These are phyloP conservation scores for Ogataea populi-albae DNA, from an alignment of 805 yeast genomes.

Conservation along the genomic window DNA sequence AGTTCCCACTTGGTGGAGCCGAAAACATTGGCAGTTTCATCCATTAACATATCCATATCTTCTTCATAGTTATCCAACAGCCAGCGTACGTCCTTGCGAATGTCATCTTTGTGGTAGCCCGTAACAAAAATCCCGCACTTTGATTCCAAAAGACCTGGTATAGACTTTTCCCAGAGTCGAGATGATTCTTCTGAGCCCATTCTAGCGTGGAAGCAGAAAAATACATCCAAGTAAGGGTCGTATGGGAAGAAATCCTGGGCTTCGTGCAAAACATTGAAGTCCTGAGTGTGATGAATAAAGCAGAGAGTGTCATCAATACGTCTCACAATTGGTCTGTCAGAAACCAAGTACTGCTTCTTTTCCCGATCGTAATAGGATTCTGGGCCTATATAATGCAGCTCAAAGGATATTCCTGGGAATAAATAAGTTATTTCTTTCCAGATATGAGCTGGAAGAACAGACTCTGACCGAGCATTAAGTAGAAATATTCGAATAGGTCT, in stretches of 20 bases:
- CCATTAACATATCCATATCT: conserved; percentile 79
- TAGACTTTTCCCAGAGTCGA: conserved; percentile 78
- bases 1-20: conserved; percentile 93
- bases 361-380: conserved; percentile 79
- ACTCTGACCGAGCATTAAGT: conserved; percentile 89
- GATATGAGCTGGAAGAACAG: conserved; percentile 88
- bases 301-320: conserved; percentile 72
- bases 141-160: conserved; percentile 85
- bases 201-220: conserved; percentile 95
- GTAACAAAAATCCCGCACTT: conserved; percentile 91
- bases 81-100: conserved; percentile 68
- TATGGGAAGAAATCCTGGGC: conserved; percentile 95
- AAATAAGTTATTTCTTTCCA: conserved; percentile 91
- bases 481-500: conserved; percentile 88
- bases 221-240: conserved; percentile 92
- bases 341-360: conserved; percentile 55
- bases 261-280: conserved; percentile 87
- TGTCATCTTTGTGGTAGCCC: conserved; percentile 79
- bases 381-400: conserved; percentile 91
- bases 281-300: conserved; percentile 81
- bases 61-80: conserved; percentile 61
- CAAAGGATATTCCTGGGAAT: conserved; percentile 79
- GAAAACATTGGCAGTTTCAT: conserved; percentile 67
- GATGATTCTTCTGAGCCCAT: conserved; percentile 76
- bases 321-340: conserved; percentile 64